Evolutionary conservation across 129 eudicot species (phyloP), one percentile per base, ranked within the genome.

Genomic region (Pittosporum tobira): DNA sequence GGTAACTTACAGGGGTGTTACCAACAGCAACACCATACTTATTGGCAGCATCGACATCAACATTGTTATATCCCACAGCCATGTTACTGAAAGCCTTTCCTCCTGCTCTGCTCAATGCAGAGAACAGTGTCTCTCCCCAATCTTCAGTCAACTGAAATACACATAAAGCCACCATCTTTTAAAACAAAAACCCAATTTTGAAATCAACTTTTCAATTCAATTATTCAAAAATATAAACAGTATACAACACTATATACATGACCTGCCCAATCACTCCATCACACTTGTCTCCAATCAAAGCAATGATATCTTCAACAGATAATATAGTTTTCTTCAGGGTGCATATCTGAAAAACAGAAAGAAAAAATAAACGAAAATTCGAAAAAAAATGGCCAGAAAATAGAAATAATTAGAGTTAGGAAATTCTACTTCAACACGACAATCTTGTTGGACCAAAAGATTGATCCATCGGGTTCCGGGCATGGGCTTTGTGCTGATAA

Each of bases 231-330:
- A 0, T 23, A 63, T 34, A 20, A 48, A 4, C 44, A 22, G 28
- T 21, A 21, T 0, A 30, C 8, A 9, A 20, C 28, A 4, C 44
- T 13, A 47, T 21, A 21, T 0, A 30, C 8, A 9, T 38, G 6
- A 90, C 98, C 95, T 91, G 98, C 23, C 98, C 98, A 56, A 91
- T 91, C 43, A 91, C 98, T 59, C 98, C 98, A 81, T 91, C 98
- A 57, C 98, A 91, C 83, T 65, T 86, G 14, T 70, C 64, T n/a
- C 98, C 98, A 37, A 91, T 91, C 70, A 91, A 66, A 66, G 94
- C 85, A 66, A 91, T 67, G 54, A 91, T 91, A 65, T 91, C 98
- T 53, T 91, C 95, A 70, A 86, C 95, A 44, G 98, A 91, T 53
- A 91, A 52, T 58, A 91, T 91, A 24, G 98, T 91, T 69, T 91